Evolutionary conservation across 345 rosid genomes (phyloP), one percentile per base, ranked within the genome.

Genomic region (Eucalyptus pauciflora): DNA sequence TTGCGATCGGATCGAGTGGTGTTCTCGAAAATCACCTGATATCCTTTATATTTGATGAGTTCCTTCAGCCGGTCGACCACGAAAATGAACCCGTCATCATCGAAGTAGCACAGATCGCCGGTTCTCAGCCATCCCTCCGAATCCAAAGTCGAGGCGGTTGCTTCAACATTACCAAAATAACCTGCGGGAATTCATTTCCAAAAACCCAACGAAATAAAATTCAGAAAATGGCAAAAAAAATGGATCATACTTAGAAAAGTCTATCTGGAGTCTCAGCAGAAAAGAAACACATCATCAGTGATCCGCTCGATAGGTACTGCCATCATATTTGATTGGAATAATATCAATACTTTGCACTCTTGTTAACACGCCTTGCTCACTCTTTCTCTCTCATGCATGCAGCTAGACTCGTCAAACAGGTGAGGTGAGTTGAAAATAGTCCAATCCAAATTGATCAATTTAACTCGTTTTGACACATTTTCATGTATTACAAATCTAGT

Each of bases 61-160:
- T 98, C 99, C 92, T 98, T 98, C 90, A 98, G 89, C 90, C 99
- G 92, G 90, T 98, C 99, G 6, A 97, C 99, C 56, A 97, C 92
- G 49, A 95, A 97, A 76, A 98, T 91, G 92, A 93, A 95, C 56
- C 99, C 99, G 88, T 96, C 97, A 10, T 94, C 97, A 50, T 97
- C 98, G 14, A 97, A 93, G 90, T 95, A 97, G 88, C 99, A 97
- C 22, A 98, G 91, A 91, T 97, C 99, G 45, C 99, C 99, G n/a
- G 99, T 98, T 91, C 95, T 96, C 85, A 98, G 89, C 99, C 99
- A 98, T 90, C 98, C 99, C 52, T 95, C 95, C 2, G 96, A 94
- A 91, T 94, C 97, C 85, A 98, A 90, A 41, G 99, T 95, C 8
- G 95, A 93, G 43, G 94, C 88, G 45, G 99, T 98, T 10, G 99